Evolutionary conservation across 2,329 filamentous ascomycete genomes (phyloP).

Genomic region (Penicillium sp.): DNA sequence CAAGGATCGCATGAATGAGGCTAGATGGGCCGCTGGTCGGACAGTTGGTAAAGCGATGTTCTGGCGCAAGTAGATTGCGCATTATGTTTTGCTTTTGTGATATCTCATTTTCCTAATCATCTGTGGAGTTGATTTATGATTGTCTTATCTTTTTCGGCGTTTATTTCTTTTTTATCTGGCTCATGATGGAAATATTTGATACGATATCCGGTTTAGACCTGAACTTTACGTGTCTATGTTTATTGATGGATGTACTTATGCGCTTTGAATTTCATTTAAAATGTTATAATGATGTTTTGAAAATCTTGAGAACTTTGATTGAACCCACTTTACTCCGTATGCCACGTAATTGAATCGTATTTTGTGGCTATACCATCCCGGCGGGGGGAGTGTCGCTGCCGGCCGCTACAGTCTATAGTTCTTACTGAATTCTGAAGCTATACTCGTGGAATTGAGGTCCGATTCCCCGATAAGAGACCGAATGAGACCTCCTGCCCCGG

Average conservation of each 20-base stretch:
- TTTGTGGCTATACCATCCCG: too few relatives aligned
- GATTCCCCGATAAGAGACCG: too few relatives aligned
- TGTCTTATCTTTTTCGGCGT: conserved; percentile 10
- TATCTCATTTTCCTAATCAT: not conserved
- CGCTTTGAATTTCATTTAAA: not conserved
- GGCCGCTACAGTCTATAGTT: too few relatives aligned
- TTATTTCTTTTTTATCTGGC: conserved; percentile 3
- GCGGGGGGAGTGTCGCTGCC: too few relatives aligned
- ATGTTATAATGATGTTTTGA: not conserved
- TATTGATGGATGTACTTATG: conserved; percentile 18
- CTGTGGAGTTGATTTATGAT: not conserved
- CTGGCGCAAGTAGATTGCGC: conserved; percentile 36
- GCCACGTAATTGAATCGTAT: too few relatives aligned
- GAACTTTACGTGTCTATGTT: conserved; percentile 15
- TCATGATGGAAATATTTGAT: conserved; percentile 25
- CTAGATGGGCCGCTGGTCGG: conserved; percentile 36
- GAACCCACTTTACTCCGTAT: too few relatives aligned
- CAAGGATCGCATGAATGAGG: conserved; percentile 37
- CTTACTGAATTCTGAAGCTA: too few relatives aligned
- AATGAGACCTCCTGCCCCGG: too few relatives aligned
- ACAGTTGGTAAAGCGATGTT: conserved; percentile 39
- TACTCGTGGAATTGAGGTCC: too few relatives aligned
- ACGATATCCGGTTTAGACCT: conserved; percentile 11
- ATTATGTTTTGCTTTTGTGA: not conserved
- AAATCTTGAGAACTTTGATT: not conserved